phyloP scores from a whole-genome alignment of 306 rosid genomes.

The Ceratonia siliqua region DNA sequence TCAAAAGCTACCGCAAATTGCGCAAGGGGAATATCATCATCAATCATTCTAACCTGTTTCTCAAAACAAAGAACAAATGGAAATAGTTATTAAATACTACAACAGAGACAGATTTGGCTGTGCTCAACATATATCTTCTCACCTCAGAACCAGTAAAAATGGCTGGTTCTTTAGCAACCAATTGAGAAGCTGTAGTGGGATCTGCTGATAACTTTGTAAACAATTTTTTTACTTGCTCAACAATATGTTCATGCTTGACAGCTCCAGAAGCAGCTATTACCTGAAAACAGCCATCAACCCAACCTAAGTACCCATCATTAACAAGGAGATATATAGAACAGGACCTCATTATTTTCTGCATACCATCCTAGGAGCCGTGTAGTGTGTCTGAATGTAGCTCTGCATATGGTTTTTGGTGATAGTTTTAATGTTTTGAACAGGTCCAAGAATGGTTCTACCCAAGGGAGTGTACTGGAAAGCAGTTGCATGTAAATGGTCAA shows the following conservation, averaged over 20 bases:
- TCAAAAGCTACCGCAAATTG: constrained; percentile 93
- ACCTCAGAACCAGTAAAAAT: constrained; percentile 98
- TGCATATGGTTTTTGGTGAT: constrained; percentile 82
- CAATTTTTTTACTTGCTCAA: constrained; percentile 64
- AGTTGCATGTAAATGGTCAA: constrained; percentile 89
- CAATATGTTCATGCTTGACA: constrained; percentile 80
- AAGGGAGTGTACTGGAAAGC: constrained; percentile 94
- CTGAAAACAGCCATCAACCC: constrained; percentile 37
- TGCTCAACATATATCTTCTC: constrained; percentile 22
- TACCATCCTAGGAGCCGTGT: constrained; percentile 96
- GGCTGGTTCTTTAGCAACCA: constrained; percentile 80
- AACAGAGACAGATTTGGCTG: neutral
- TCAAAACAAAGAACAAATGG: constrained; percentile 8
- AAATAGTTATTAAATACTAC: constrained; percentile 3
- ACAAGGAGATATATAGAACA: neutral
- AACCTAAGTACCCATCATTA: neutral
- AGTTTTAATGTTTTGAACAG: constrained; percentile 78
- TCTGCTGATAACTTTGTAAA: constrained; percentile 78
- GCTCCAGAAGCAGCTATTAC: constrained; percentile 91
- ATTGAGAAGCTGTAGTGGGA: constrained; percentile 73
- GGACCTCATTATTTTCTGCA: neutral
- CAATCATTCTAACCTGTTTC: constrained; percentile 83
- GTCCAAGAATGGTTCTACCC: constrained; percentile 93
- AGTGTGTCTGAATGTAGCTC: constrained; percentile 80
- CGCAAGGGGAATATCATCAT: constrained; percentile 84